Percentiles rank a stretch among this genome's conserved stretches.
Evolutionary conservation across 148 eudicot genomes (phyloP).

Genomic region (Nepenthes mirabilis): DNA sequence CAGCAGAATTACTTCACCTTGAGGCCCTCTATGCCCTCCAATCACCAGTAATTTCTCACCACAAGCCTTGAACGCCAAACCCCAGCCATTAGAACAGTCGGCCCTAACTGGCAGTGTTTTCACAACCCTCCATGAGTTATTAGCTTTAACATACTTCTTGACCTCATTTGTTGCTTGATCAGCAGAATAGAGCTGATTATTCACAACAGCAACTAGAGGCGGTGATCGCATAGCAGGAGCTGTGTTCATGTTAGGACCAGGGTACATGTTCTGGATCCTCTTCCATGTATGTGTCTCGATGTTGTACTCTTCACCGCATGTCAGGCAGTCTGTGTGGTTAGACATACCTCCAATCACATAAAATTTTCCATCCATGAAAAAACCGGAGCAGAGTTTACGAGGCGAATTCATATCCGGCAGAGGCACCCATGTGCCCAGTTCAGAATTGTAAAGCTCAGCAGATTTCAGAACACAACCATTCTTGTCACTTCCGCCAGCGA

Average conservation of each 20-base stretch:
- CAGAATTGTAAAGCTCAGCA: constrained; percentile 71
- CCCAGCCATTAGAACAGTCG: constrained; percentile 84
- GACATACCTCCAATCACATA: constrained; percentile 87
- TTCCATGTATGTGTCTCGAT: constrained; percentile 46
- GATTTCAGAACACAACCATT: constrained; percentile 34
- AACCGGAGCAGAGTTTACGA: constrained; percentile 72
- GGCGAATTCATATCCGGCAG: constrained; percentile 65
- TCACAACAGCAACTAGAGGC: constrained; percentile 80
- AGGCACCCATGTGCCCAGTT: constrained; percentile 38
- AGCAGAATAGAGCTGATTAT: constrained; percentile 71
- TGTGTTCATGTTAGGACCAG: constrained; percentile 35
- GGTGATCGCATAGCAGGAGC: constrained; percentile 62
- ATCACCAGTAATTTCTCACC: constrained; percentile 65
- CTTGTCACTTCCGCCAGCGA: constrained; percentile 81
- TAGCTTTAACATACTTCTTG: constrained; percentile 43
- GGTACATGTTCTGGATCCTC: constrained; percentile 68
- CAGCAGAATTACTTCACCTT: constrained; percentile 54
- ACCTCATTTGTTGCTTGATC: constrained; percentile 71
- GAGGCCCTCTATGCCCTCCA: constrained; percentile 53
- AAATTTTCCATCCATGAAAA: constrained; percentile 84
- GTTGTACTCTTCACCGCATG: constrained; percentile 81
- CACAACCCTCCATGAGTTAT: constrained; percentile 36
- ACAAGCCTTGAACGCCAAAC: constrained; percentile 84
- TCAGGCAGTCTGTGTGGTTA: constrained; percentile 29
- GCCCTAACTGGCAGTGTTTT: constrained; percentile 79